Base-by-base conservation (phyloP, 495 filamentous ascomycete genomes). In the Tuber calosporum region DNA sequence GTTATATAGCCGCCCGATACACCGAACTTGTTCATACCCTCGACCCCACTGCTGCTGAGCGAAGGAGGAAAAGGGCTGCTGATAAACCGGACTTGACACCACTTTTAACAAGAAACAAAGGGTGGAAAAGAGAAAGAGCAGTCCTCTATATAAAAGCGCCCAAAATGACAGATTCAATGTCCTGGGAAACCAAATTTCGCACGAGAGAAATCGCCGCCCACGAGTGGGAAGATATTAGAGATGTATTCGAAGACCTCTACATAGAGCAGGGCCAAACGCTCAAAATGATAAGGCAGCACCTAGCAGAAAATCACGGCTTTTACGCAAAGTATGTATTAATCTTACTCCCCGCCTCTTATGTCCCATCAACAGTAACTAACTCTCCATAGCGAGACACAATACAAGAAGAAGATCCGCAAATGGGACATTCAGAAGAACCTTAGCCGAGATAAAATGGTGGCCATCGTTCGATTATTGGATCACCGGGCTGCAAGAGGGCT, bases 361-460 rank as follows among this genome's bases (percentile, higher is more conserved):
- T 45, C 22, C 30, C 20, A 22, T 19, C 45, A 38, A 20, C 45
- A 36, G 19, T 48, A 22, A 26, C 69, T 74, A 67, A 72, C 38
- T 17, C 26, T 40, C 8, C 9, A 20, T 39, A 75, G 73, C 11
- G 22, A 40, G 22, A 68, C 30, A 40, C 73, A 75, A 39, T 75
- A 66, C 36, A 68, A 75, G 20, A 17, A 34, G 45, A 45, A 34
- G 22, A 75, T 75, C 4, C 45, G 48, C n/a, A 75, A 53, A 45
- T 75, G 69, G 69, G 22, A 43, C 8, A 41, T 75, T 30, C 30
- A 43, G 62, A 75, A 72, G 34, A 75, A 72, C 9, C 58, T 75
- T 45, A 68, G 34, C 37, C 66, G 67, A 37, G 26, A 30, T 19
- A 75, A 72, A 45, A 45, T 67, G 30, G 17, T 72, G 30, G 34